phyloP scores from a whole-genome alignment of 768 basidiomycete genomes.

The Panus rudis region DNA sequence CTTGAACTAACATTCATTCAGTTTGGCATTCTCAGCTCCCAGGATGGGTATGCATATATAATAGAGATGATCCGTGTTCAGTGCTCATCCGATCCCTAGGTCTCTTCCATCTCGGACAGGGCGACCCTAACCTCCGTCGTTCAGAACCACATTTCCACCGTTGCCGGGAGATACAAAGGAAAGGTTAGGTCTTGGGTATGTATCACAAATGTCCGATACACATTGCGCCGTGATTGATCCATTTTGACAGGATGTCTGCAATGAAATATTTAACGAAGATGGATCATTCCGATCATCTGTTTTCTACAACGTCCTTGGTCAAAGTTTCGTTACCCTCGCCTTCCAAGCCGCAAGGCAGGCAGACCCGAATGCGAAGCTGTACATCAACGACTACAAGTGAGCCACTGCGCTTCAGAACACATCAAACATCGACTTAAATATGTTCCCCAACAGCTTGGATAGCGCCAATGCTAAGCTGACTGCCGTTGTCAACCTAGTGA shows the following conservation, averaged over 20 bases:
- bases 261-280: constrained; percentile 47
- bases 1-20: background rate
- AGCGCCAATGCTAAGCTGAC: constrained; percentile 37
- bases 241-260: constrained; percentile 13
- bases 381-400: constrained; percentile 35
- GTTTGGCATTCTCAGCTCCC: constrained; percentile 30
- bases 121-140: constrained; percentile 24
- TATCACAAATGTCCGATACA: background rate
- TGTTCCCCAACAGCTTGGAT: constrained; percentile 37
- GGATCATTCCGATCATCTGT: constrained; percentile 40
- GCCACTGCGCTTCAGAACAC: background rate
- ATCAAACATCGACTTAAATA: no score
- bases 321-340: constrained; percentile 44
- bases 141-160: constrained; percentile 27
- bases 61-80: background rate
- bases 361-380: constrained; percentile 41
- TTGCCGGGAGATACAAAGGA: constrained; percentile 28
- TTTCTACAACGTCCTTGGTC: constrained; percentile 42
- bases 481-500: constrained; percentile 35
- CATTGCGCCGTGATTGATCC: background rate
- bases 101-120: constrained; percentile 20
- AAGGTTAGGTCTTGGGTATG: constrained; percentile 32
- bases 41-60: constrained; percentile 13
- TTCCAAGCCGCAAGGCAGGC: constrained; percentile 43
- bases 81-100: constrained; percentile 1